Evolutionary conservation across 75 land plant species (phyloP).

Genomic region (Azolla pinnata): DNA sequence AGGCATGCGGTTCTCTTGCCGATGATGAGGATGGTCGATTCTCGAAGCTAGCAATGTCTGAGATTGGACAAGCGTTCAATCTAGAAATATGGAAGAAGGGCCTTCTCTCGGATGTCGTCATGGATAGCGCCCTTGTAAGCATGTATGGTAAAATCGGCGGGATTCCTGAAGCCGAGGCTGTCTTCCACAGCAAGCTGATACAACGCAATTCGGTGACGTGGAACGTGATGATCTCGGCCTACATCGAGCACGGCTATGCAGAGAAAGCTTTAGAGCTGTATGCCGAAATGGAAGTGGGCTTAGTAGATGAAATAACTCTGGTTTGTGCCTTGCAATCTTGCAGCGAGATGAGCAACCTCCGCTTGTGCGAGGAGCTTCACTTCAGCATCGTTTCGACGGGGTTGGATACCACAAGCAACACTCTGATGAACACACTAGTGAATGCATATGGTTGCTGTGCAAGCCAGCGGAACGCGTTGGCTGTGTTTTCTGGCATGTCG

Average conservation of each 20-base stretch:
- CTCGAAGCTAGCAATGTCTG: neutral
- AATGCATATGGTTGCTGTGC: conserved; percentile 10
- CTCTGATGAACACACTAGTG: conserved; percentile 2
- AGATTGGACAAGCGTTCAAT: conserved; percentile 5
- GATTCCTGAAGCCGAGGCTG: conserved; percentile 9
- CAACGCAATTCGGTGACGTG: conserved; percentile 6
- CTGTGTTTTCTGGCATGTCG: neutral
- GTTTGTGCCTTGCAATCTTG: conserved; percentile 1
- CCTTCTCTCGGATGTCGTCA: neutral
- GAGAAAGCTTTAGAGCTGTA: conserved; percentile 1
- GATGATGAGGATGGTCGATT: neutral
- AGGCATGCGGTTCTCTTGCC: conserved; percentile 1
- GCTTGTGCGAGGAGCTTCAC: conserved; percentile 6
- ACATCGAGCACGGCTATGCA: conserved; percentile 1
- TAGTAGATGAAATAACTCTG: conserved; percentile 5
- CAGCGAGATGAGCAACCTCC: neutral
- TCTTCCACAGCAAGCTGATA: conserved; percentile 3
- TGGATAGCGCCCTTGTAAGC: conserved; percentile 20
- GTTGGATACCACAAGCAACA: neutral
- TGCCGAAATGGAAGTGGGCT: neutral
- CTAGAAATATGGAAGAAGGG: neutral
- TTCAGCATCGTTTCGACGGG: neutral
- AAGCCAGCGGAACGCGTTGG: neutral
- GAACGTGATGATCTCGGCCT: conserved; percentile 4
- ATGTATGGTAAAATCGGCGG: conserved; percentile 14